phyloP scores from a whole-genome alignment of 23 red algal genomes.

The Gracilaria caudata region DNA sequence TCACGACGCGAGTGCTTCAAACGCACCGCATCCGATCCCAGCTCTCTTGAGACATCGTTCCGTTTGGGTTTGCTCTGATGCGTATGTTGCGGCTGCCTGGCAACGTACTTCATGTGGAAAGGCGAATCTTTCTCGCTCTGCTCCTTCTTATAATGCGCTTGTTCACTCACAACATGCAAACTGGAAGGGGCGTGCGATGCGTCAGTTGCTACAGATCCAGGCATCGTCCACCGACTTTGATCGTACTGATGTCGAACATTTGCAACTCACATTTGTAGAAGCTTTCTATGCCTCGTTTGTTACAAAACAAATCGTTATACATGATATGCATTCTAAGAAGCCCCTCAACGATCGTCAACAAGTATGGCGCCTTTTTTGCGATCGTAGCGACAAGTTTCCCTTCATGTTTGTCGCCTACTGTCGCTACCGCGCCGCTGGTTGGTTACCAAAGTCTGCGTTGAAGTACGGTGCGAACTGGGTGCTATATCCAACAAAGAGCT shows the following conservation, averaged over 20 bases:
- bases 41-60: constrained; percentile 13
- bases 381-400: constrained; percentile 47
- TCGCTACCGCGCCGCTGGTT: constrained; percentile 78
- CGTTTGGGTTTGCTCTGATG: constrained; percentile 36
- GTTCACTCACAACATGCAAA: constrained; percentile 12
- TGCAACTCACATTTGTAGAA: constrained; percentile 72
- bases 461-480: constrained; percentile 98
- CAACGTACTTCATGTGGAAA: constrained; percentile 41
- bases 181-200: constrained; percentile 55
- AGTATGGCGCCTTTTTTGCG: constrained; percentile 26
- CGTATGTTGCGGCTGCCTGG: constrained; percentile 30
- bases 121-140: constrained; percentile 77
- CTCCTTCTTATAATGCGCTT: constrained; percentile 59
- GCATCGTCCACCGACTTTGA: not conserved
- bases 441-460: constrained; percentile 80
- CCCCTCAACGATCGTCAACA: not conserved
- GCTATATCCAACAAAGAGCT: constrained; percentile 62
- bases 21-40: constrained; percentile 2
- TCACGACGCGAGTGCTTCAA: not conserved
- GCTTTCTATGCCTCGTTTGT: constrained; percentile 77
- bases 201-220: constrained; percentile 60
- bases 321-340: not conserved
- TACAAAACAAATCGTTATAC: constrained; percentile 19
- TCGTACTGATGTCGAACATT: constrained; percentile 58
- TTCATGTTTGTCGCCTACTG: constrained; percentile 64